Base-by-base conservation (phyloP, 176 grass and related monocot species). In the Zea luxurians region DNA sequence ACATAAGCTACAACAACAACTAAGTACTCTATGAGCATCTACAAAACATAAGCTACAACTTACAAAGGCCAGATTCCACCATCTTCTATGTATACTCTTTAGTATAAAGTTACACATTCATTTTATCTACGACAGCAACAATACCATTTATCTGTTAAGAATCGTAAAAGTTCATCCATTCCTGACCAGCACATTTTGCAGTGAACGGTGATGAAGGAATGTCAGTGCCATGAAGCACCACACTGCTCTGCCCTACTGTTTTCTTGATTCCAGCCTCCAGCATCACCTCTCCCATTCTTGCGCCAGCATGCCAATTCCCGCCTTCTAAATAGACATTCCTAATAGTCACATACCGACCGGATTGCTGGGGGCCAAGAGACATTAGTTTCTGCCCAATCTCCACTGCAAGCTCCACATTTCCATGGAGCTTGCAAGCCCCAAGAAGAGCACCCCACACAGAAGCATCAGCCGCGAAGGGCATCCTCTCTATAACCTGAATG, bases 381-480 rank as follows among this genome's bases (percentile, higher is more conserved):
- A 91, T 80, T 66, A 97, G 50, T 77, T 87, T 83, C 38, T 36
- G 61, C 55, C 79, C 48, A 13, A 97, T 74, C 48, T 89, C 37
- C 44, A 76, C 74, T 3, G 81, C 88, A 18, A 97, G 74, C 12
- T 79, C 37, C 20, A 69, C 74, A 67, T 93, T 66, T 17, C 82
- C 86, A 78, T 93, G 82, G 54, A 89, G 75, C 54, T 79, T 97
- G 84, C 86, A 86, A 48, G 90, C 83, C 64, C 86, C 88, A 72
- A 97, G 65, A 91, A 93, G 93, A 66, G 90, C 88, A 62, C 86
- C 88, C 88, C 77, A 91, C 45, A 97, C 90, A 62, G 88, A 93
- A 57, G 73, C 86, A 73, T 97, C 90, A 18, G 93, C 75, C 18
- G 46, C 2, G 4, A 85, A 78, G 27, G 93, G 86, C 90, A 97